A percentile compares a stretch with the other conserved stretches of the same genome.
phyloP scores from a whole-genome alignment of 1,139 yeast genomes.

The Candida pseudoviswanathii region DNA sequence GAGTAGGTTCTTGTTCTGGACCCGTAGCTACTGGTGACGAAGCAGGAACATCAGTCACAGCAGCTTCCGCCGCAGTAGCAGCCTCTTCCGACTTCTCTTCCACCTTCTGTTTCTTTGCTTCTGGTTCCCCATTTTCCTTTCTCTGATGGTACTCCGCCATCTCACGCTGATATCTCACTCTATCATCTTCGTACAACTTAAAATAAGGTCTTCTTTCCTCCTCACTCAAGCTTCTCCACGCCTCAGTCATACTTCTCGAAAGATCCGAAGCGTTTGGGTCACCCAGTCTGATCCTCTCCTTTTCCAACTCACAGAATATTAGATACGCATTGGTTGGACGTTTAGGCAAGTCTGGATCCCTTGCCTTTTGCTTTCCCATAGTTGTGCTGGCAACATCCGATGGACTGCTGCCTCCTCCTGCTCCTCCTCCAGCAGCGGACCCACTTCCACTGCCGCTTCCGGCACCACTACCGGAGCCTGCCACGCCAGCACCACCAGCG shows the following conservation, averaged over 20 bases:
- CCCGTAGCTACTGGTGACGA: neutral
- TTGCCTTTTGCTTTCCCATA: conserved; percentile 30
- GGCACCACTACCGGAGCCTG: neutral
- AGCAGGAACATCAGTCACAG: neutral
- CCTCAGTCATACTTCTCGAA: conserved; percentile 78
- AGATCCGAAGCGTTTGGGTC: conserved; percentile 59
- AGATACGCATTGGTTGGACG: conserved; percentile 90
- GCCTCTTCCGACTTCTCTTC: conserved; percentile 3
- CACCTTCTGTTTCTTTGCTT: conserved; percentile 21
- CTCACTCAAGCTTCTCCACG: conserved; percentile 78
- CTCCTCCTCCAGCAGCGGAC: neutral
- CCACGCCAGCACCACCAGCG: neutral
- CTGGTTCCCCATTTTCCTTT: conserved; percentile 22
- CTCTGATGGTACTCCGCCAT: conserved; percentile 62
- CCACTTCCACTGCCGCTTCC: neutral
- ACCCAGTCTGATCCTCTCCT: conserved; percentile 67
- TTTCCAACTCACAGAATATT: conserved; percentile 83
- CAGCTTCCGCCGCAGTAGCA: neutral
- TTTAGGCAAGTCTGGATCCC: conserved; percentile 85
- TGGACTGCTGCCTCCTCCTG: conserved; percentile 11
- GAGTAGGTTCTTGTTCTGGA: no score
- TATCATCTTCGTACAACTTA: conserved; percentile 78
- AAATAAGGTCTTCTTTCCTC: conserved; percentile 75
- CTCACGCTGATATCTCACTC: conserved; percentile 72
- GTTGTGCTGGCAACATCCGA: conserved; percentile 8